Conservation (phyloP, 108 stramenopile genomes). For the Hondaea fermentalgiana region DNA sequence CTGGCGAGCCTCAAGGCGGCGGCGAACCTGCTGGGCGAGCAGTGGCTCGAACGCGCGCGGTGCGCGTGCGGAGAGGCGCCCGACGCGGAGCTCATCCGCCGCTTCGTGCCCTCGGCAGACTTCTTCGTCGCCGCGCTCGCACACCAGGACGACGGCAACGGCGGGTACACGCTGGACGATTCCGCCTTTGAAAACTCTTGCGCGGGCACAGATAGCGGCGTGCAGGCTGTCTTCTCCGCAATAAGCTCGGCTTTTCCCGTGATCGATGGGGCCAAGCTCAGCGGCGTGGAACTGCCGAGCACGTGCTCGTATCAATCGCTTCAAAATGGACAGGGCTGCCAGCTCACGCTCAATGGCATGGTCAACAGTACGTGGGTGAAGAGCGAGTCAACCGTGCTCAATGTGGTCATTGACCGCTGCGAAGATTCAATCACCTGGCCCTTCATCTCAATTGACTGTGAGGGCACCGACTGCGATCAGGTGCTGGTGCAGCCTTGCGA, state of each 20-base stretch:
- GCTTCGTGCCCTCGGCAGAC: not conserved
- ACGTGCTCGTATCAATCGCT: not conserved
- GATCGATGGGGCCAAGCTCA: not conserved
- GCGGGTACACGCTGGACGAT: not conserved
- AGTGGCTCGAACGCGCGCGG: not conserved
- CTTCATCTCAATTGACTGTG: not conserved
- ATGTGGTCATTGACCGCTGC: not conserved
- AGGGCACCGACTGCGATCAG: not conserved
- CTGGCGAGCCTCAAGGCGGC: not conserved
- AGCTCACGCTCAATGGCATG: not conserved
- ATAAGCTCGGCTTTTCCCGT: not conserved
- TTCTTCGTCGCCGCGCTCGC: not conserved
- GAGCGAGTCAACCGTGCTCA: not conserved
- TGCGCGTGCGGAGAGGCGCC: not conserved
- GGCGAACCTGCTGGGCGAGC: not conserved
- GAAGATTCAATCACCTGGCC: not conserved
- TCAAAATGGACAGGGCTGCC: not conserved
- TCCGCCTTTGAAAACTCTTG: not conserved
- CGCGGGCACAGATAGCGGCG: not conserved
- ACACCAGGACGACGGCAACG: not conserved
- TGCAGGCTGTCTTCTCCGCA: not conserved
- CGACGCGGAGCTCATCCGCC: not conserved
- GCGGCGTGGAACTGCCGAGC: not conserved
- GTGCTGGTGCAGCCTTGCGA: not conserved
- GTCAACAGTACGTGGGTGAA: not conserved